Base-by-base conservation (phyloP, 2,329 filamentous ascomycete species). In the Cercospora janseana region DNA sequence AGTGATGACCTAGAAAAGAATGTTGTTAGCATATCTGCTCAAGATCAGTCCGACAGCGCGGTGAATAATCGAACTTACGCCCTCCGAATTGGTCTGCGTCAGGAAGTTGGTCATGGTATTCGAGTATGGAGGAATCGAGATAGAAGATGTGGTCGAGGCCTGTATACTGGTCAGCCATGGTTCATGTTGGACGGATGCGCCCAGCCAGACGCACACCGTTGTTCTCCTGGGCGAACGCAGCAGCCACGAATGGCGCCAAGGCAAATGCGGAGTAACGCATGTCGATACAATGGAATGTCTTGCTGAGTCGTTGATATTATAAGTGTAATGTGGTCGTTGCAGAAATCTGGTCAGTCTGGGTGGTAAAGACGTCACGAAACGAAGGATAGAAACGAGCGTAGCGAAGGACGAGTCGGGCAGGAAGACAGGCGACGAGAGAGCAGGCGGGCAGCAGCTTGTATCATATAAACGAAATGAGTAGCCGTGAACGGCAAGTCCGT, bases 241-340 rank as follows among this genome's bases (percentile, higher is more conserved):
- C 63, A 49, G 69, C 74, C 56, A 65, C 69, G 66, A 69, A 73
- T 60, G 65, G 72, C 66, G 60, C 69, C 57, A 60, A 47, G 61
- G 74, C 52, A 64, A 76, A 52, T 59, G 72, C 57, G 24, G 72
- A 71, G 65, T 67, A 64, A 67, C 71, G 75, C 75, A 78, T 78
- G 27, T 64, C 73, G 68, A 63, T 52, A 15, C 42, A 35, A n/a
- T n/a, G 44, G 40, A 18, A 38, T 38, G 34, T 21, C 13, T 21
- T n/a, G 18, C 16, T 43, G 29, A 32, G 21, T 15, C 15, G 31
- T 4, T 37, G 31, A 15, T 34, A 31, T 32, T 46, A 23, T 23
- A n/a, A 16, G 13, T 35, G 32, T 20, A 21, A 15, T 12, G 23
- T 10, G 15, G 38, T 21, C 12, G 24, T 24, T 35, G 43, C 34